Percentiles rank a stretch among this genome's conserved stretches.
These are phyloP conservation scores for Pyrenochaeta sp. DNA, from an alignment of 2,329 filamentous ascomycete species.

Conservation along the genomic window DNA sequence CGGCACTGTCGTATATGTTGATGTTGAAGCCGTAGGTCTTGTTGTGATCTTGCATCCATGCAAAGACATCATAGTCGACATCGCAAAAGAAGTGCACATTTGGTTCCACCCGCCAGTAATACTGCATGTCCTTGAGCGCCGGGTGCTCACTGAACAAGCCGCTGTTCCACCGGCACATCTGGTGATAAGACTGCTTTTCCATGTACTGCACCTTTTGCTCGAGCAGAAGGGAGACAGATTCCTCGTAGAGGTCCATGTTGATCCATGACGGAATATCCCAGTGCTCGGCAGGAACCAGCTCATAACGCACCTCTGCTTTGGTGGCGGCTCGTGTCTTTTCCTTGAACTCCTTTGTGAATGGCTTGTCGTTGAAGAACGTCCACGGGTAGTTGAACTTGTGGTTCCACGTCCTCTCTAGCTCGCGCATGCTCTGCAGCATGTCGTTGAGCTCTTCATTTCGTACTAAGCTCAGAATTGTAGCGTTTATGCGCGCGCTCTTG, in stretches of 20 bases:
- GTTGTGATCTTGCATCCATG: conserved; percentile 97
- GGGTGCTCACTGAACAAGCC: conserved; percentile 98
- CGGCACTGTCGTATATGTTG: conserved; percentile 90
- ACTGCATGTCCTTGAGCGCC: conserved; percentile 80
- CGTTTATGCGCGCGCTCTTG: conserved; percentile 86
- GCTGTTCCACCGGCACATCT: conserved; percentile 99
- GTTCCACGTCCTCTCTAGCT: conserved; percentile 96
- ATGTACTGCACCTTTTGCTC: conserved; percentile 92
- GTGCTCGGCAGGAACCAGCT: conserved; percentile 91
- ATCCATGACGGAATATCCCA: conserved; percentile 96
- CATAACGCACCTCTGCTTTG: conserved; percentile 87
- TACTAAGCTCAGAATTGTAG: conserved; percentile 89
- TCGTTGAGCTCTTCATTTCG: conserved; percentile 88
- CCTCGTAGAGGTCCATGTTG: conserved; percentile 82
- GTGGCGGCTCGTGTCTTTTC: conserved; percentile 79
- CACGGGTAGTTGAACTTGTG: conserved; percentile 99
- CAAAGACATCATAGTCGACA: conserved; percentile 97
- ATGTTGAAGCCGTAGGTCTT: conserved; percentile 99
- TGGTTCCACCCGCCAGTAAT: conserved; percentile 98
- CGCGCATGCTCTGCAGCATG: conserved; percentile 86
- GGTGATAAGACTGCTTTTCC: conserved; percentile 88
- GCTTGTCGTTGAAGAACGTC: conserved; percentile 98
- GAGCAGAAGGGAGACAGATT: conserved; percentile 82
- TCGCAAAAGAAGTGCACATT: conserved; percentile 99
- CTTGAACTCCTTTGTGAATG: conserved; percentile 95